Percentiles rank a stretch among this genome's conserved stretches.
These are phyloP conservation scores for Byssochlamys sp. DNA, from an alignment of 2,329 filamentous ascomycete genomes.

Conservation along the genomic window DNA sequence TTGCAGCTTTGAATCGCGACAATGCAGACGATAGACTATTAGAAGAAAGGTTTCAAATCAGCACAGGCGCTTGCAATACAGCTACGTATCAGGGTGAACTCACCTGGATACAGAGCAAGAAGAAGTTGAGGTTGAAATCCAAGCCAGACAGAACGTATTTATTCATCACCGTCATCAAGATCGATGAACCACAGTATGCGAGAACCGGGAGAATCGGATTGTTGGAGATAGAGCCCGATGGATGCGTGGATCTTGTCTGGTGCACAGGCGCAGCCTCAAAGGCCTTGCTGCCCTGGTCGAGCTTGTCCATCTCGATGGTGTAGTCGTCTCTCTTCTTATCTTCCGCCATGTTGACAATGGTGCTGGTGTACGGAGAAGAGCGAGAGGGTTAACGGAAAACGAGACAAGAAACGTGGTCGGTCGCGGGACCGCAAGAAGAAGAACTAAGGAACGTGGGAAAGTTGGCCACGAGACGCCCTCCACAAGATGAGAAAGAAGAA, in stretches of 20 bases:
- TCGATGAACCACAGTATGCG: slow-evolving; percentile 89
- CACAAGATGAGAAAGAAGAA: neutral
- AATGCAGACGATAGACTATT: slow-evolving; percentile 79
- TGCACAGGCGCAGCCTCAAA: slow-evolving; percentile 32
- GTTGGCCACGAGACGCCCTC: neutral
- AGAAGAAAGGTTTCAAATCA: slow-evolving; percentile 4
- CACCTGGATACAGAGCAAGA: slow-evolving; percentile 88
- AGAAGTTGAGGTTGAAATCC: slow-evolving; percentile 92
- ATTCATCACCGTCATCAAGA: slow-evolving; percentile 99
- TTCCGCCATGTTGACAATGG: slow-evolving; percentile 59
- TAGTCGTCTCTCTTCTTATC: slow-evolving; percentile 80
- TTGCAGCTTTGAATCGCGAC: slow-evolving; percentile 75
- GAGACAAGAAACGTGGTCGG: neutral
- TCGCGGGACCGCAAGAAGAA: neutral
- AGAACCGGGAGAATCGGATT: slow-evolving; percentile 72
- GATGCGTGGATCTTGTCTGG: slow-evolving; percentile 23
- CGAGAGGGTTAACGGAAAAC: neutral
- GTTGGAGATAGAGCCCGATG: slow-evolving; percentile 51
- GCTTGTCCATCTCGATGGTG: slow-evolving; percentile 57
- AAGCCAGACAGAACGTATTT: slow-evolving; percentile 92
- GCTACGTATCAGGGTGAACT: slow-evolving; percentile 16
- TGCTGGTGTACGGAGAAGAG: neutral
- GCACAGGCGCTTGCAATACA: neutral
- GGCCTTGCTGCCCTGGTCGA: slow-evolving; percentile 42
- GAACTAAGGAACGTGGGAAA: neutral